Conservation (phyloP, 306 rosid genomes). For the Corylus americana region DNA sequence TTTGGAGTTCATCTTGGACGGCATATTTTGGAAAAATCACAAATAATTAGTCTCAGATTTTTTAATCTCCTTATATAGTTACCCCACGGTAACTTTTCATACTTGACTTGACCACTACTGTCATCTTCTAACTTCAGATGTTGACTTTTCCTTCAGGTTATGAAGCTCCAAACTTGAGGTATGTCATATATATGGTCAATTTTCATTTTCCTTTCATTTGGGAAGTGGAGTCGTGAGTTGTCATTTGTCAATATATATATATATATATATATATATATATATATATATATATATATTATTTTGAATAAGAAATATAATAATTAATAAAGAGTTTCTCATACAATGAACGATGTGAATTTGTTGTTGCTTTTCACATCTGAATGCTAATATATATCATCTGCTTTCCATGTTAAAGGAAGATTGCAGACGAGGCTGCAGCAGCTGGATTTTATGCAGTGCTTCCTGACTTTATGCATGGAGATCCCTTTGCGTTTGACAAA, state of each 20-base stretch:
- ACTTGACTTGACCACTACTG: background rate
- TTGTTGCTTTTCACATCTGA: background rate
- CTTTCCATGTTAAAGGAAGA: constrained; percentile 52
- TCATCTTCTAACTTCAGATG: constrained; percentile 15
- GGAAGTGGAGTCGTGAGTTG: too few relatives aligned
- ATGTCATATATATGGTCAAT: background rate
- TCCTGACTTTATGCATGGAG: constrained; percentile 70
- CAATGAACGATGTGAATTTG: background rate
- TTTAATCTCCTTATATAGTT: too few relatives aligned
- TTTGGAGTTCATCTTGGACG: too few relatives aligned
- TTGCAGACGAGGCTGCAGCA: constrained; percentile 78
- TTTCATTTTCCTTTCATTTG: background rate
- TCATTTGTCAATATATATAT: too few relatives aligned
- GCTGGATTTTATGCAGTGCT: constrained; percentile 73
- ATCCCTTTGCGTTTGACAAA: constrained; percentile 45
- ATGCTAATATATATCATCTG: constrained; percentile 13
- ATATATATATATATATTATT: too few relatives aligned
- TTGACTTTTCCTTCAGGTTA: constrained; percentile 54
- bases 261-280: too few relatives aligned
- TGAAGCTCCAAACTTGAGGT: constrained; percentile 86
- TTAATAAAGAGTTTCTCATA: too few relatives aligned
- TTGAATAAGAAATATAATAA: too few relatives aligned
- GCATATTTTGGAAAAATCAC: too few relatives aligned
- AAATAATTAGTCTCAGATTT: too few relatives aligned
- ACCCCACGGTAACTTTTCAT: too few relatives aligned